Base-by-base conservation (phyloP, 1,139 yeast species). In the Nematodospora anomalae region DNA sequence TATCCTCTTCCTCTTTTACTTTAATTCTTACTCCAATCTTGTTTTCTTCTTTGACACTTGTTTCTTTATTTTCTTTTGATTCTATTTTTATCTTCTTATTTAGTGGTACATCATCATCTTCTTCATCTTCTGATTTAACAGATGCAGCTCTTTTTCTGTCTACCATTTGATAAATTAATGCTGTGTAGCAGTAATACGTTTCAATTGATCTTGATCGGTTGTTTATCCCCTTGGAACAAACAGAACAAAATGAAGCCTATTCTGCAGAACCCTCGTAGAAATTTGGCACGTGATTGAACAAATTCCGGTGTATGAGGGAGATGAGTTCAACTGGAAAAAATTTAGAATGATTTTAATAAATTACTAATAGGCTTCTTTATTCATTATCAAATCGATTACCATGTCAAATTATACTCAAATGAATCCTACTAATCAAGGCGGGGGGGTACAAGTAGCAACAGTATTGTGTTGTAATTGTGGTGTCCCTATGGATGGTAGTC, bases 391-490 rank as follows among this genome's bases (percentile, higher is more conserved):
- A 11, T n/a, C n/a, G n/a, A n/a, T 6, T 18, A 36, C 4, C 25
- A 74, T 74, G 79, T 74, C 80, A 6, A 69, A 73, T 47, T 76
- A 75, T 48, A 70, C 79, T 11, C 76, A 68, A 42, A 57, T 76
- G 37, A 57, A 53, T 12, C 44, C 42, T 23, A 11, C 20, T 24
- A 58, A 55, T 32, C 50, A 51, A 20, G 61, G 55, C 21, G 53
- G 50, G 12, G 27, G 22, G 11, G 62, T 53, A 20, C 53, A 49
- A 43, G 53, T 42, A 16, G 95, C 97, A 16, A 92, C 97, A 2
- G 95, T 94, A 43, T 76, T 92, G 44, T 92, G 99, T 72, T 89
- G 96, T 66, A 88, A 87, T 82, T 92, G 99, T 83, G 97, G 98
- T 64, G 87, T 86, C 40, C 97, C 98, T 33, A 87, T 94, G 79